Percentiles rank a stretch among this genome's conserved stretches.
Evolutionary conservation across 345 rosid species (phyloP).

Genomic region (Eucalyptus cladocalyx): DNA sequence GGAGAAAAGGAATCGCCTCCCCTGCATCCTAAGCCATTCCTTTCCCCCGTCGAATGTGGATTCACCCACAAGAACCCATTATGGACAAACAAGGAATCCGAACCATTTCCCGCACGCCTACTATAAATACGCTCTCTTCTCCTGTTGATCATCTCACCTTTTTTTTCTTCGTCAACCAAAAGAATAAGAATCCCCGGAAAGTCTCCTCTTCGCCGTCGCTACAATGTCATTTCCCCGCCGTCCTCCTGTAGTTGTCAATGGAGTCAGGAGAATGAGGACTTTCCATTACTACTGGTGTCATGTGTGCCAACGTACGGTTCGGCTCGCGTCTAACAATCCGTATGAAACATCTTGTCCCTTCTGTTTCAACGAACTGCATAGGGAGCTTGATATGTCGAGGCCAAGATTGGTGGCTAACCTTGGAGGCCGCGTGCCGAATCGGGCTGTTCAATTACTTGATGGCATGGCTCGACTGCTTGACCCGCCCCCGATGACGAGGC

Average conservation of each 20-base stretch:
- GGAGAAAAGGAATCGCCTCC: background rate
- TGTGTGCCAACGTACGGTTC: slow-evolving; percentile 34
- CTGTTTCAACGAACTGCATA: slow-evolving; percentile 28
- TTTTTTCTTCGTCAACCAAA: background rate
- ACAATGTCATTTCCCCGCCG: slow-evolving; percentile 19
- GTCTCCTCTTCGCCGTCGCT: background rate
- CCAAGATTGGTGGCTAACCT: slow-evolving; percentile 1
- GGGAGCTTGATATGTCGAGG: slow-evolving; percentile 41
- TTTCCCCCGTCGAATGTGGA: background rate
- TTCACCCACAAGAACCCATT: background rate
- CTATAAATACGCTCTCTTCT: background rate
- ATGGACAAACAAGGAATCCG: background rate
- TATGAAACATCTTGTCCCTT: slow-evolving; percentile 32
- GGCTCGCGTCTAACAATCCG: slow-evolving; percentile 23
- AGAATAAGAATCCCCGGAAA: background rate
- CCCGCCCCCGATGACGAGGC: background rate
- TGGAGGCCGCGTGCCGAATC: background rate
- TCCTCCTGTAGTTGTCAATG: slow-evolving; percentile 40
- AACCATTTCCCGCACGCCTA: background rate
- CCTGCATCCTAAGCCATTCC: background rate
- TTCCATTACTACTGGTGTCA: slow-evolving; percentile 65
- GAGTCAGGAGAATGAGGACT: slow-evolving; percentile 47
- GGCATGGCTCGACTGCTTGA: slow-evolving; percentile 6
- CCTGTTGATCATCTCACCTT: background rate
- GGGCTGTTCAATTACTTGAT: background rate